These are phyloP conservation scores for Talaromyces trachyspermus DNA, from an alignment of 495 filamentous ascomycete genomes.

Conservation along the genomic window DNA sequence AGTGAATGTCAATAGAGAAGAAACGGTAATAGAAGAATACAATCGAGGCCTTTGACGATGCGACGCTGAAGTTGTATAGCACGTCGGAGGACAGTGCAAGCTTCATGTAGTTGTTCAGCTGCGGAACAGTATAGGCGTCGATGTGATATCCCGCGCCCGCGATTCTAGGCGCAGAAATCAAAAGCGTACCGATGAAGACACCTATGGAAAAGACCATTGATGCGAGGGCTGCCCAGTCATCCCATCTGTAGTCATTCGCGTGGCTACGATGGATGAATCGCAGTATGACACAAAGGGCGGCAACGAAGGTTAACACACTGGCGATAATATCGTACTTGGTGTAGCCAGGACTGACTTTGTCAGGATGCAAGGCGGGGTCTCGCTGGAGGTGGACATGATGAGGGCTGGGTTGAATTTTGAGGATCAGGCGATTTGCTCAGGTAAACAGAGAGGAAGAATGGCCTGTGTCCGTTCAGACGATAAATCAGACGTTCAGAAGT, in stretches of 20 bases:
- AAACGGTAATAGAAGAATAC: slow-evolving; percentile 9
- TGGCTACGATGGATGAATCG: neutral
- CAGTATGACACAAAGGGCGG: neutral
- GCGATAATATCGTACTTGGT: neutral
- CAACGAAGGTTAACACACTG: neutral
- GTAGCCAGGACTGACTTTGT: neutral
- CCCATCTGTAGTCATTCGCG: neutral
- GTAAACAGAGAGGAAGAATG: neutral
- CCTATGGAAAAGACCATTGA: neutral
- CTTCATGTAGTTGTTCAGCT: neutral
- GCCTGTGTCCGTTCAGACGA: too few relatives aligned
- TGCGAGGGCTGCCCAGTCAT: neutral
- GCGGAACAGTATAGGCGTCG: neutral
- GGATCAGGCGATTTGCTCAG: too few relatives aligned
- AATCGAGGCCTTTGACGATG: slow-evolving; percentile 7
- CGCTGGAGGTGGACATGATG: neutral
- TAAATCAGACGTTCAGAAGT: too few relatives aligned
- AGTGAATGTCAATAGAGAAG: slow-evolving; percentile 4
- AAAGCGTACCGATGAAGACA: neutral
- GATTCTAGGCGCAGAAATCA: neutral
- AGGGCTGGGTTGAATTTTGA: neutral
- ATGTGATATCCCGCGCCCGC: neutral
- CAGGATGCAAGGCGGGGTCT: neutral
- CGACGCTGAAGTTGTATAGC: slow-evolving; percentile 5
- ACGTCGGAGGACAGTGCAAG: neutral